Conservation (phyloP, 106 monocot genomes). For the Platanthera guangdongensis region DNA sequence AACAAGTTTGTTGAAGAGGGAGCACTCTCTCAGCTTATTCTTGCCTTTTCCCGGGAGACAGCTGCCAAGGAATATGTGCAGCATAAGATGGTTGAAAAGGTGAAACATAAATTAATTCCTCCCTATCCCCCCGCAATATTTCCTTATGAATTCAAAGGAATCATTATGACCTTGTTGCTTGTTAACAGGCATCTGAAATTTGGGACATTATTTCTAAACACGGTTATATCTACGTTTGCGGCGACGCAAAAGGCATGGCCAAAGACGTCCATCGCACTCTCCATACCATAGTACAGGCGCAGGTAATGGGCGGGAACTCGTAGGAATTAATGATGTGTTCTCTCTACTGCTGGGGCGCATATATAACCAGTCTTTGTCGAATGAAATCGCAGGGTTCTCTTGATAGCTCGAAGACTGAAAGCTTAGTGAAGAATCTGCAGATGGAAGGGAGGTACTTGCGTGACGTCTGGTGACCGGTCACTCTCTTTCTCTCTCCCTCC, state of each 20-base stretch:
- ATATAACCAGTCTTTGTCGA: background rate
- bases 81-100: constrained; percentile 83
- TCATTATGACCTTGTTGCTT: background rate
- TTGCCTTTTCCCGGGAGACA: constrained; percentile 84
- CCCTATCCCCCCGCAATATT: background rate
- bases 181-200: constrained; percentile 56
- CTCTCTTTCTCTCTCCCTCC: background rate
- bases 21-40: constrained; percentile 64
- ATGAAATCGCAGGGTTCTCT: constrained; percentile 52
- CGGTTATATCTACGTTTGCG: constrained; percentile 80
- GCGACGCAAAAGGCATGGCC: constrained; percentile 97
- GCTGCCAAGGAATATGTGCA: constrained; percentile 81
- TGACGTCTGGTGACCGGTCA: constrained; percentile 72
- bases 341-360: background rate
- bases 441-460: constrained; percentile 88
- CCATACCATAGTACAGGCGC: constrained; percentile 67
- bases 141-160: background rate
- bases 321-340: too few relatives aligned
- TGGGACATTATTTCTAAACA: constrained; percentile 63
- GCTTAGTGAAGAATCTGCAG: constrained; percentile 84
- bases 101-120: constrained; percentile 8
- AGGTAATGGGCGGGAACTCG: constrained; percentile 26
- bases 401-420: constrained; percentile 79
- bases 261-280: constrained; percentile 80
- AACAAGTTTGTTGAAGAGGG: constrained; percentile 57